phyloP scores from a whole-genome alignment of 2,329 filamentous ascomycete genomes.

The Ceratocystis cacaofunesta region DNA sequence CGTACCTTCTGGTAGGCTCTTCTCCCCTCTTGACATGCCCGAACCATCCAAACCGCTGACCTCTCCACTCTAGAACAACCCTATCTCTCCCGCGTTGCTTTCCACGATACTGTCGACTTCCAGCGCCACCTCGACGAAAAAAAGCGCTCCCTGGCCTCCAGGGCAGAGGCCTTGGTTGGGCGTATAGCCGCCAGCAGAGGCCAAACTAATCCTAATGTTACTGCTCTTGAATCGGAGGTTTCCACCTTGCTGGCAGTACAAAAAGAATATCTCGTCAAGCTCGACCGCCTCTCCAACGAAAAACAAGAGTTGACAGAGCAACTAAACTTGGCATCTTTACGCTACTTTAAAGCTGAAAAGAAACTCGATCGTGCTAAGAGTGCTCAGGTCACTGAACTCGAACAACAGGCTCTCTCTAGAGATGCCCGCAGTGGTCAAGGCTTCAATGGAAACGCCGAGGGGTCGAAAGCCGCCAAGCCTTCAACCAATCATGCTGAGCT shows the following conservation, averaged over 20 bases:
- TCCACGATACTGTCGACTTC: conserved; percentile 56
- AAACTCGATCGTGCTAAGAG: conserved; percentile 84
- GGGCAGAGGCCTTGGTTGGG: conserved; percentile 54
- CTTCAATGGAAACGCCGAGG: conserved; percentile 27
- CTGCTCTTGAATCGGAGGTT: conserved; percentile 60
- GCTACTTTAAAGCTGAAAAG: conserved; percentile 92
- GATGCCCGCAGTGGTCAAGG: conserved; percentile 34
- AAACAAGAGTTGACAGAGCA: conserved; percentile 77
- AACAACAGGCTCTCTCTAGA: conserved; percentile 70
- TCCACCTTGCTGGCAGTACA: conserved; percentile 62
- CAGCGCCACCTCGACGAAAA: conserved; percentile 66
- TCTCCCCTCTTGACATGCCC: neutral
- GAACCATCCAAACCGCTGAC: conserved; percentile 19
- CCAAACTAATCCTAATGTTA: conserved; percentile 49
- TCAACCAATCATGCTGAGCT: conserved; percentile 49
- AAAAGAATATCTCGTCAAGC: conserved; percentile 62
- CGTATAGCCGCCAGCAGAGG: conserved; percentile 38
- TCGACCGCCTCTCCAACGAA: conserved; percentile 61
- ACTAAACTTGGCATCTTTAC: conserved; percentile 71
- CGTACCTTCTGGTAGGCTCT: conserved; percentile 21
- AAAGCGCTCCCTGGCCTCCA: conserved; percentile 59
- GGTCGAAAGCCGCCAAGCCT: conserved; percentile 20
- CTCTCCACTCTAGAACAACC: conserved; percentile 30
- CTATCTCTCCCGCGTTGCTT: conserved; percentile 44
- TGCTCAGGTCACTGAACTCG: conserved; percentile 75